phyloP scores from a whole-genome alignment of 1,139 yeast species.

The Diutina mesorugosa region DNA sequence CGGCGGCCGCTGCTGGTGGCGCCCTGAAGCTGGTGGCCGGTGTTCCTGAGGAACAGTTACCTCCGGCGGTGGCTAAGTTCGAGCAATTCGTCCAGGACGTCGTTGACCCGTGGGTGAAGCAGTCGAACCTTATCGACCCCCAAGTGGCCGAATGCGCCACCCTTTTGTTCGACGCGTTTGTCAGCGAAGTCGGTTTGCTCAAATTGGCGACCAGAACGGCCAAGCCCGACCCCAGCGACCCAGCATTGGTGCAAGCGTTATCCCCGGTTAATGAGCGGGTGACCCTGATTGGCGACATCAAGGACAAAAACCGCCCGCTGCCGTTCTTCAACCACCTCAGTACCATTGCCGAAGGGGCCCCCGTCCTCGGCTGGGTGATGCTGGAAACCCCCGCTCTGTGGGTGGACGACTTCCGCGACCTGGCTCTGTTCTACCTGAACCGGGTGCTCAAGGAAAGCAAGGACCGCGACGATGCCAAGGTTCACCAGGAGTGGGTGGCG shows the following conservation, averaged over 20 bases:
- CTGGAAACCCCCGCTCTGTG: constrained; percentile 57
- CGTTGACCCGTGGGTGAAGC: constrained; percentile 47
- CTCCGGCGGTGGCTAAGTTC: constrained; percentile 29
- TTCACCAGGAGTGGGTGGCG: constrained; percentile 73
- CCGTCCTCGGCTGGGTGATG: constrained; percentile 86
- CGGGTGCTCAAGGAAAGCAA: constrained; percentile 75
- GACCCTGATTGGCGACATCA: constrained; percentile 43
- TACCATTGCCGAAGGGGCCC: constrained; percentile 79
- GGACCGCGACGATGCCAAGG: constrained; percentile 41
- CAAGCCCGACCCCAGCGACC: constrained; percentile 50
- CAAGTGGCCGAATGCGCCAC: constrained; percentile 48
- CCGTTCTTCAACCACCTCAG: constrained; percentile 59
- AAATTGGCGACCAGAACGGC: constrained; percentile 44
- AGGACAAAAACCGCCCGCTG: constrained; percentile 65
- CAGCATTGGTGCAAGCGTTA: constrained; percentile 43
- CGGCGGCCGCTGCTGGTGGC: constrained; percentile 10
- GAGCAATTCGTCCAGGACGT: constrained; percentile 37
- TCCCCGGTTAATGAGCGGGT: constrained; percentile 57
- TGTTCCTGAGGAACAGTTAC: not conserved
- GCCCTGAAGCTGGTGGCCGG: constrained; percentile 3
- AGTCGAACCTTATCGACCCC: constrained; percentile 50
- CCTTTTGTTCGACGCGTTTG: constrained; percentile 46
- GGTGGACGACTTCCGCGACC: constrained; percentile 76
- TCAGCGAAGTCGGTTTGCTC: constrained; percentile 45
- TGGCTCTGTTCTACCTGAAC: constrained; percentile 91